phyloP scores from a whole-genome alignment of 2,329 filamentous ascomycete species.

The Cytospora chrysosperma region DNA sequence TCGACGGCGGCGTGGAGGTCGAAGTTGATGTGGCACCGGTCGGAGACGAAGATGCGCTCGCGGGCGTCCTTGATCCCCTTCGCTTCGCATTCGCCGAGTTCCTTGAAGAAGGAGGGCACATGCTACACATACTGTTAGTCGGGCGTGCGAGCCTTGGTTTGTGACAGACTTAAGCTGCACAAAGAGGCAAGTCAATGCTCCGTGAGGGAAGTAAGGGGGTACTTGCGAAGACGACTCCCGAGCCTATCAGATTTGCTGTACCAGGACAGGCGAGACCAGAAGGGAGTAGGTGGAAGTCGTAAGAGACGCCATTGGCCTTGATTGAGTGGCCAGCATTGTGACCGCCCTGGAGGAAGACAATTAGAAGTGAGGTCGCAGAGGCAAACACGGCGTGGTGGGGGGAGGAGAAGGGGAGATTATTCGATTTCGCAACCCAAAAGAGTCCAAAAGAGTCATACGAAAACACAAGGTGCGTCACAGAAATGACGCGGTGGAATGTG shows the following conservation, averaged over 20 bases:
- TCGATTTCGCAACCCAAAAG: no score
- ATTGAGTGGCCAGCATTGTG: slow-evolving; percentile 60
- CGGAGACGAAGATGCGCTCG: slow-evolving; percentile 60
- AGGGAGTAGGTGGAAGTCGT: slow-evolving; percentile 62
- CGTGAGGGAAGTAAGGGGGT: background rate
- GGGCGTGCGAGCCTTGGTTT: slow-evolving; percentile 3
- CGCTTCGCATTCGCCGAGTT: slow-evolving; percentile 58
- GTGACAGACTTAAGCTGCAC: background rate
- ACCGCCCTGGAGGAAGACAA: slow-evolving; percentile 36
- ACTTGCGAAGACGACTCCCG: slow-evolving; percentile 66
- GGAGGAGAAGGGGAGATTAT: no score
- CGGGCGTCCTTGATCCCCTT: slow-evolving; percentile 57
- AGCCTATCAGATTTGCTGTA: slow-evolving; percentile 73
- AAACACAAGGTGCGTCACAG: background rate
- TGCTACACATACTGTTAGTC: slow-evolving; percentile 27
- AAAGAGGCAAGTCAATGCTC: background rate
- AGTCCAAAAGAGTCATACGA: background rate
- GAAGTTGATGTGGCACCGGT: slow-evolving; percentile 61
- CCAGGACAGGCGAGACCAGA: slow-evolving; percentile 71
- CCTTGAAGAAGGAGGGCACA: slow-evolving; percentile 62
- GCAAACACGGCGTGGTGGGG: no score
- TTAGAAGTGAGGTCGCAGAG: background rate
- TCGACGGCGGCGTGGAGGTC: slow-evolving; percentile 65
- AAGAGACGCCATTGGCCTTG: slow-evolving; percentile 40
- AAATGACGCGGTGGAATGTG: background rate